Evolutionary conservation across 179 eudicot genomes (phyloP).

Genomic region (Beta macrorhiza): DNA sequence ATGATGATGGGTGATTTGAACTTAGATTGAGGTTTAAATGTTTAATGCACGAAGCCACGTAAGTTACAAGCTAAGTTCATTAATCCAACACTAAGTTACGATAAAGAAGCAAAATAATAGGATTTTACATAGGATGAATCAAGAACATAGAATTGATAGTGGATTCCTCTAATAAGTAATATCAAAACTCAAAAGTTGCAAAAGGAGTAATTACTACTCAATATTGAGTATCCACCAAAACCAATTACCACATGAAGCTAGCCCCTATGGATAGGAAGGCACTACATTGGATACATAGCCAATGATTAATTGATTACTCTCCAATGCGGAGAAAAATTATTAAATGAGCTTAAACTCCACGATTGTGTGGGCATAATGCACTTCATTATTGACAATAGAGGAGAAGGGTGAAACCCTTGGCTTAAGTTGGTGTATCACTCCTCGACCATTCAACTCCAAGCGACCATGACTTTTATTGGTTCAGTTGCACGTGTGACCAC

Average conservation of each 20-base stretch:
- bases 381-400: no score
- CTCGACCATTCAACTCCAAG: no score
- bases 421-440: no score
- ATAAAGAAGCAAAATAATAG: not conserved
- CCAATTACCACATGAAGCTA: not conserved
- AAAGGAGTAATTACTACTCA: not conserved
- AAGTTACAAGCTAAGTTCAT: not conserved
- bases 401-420: no score
- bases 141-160: not conserved
- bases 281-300: not conserved
- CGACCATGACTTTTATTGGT: no score
- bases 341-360: not conserved
- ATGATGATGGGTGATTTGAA: no score
- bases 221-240: not conserved
- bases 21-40: no score
- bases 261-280: not conserved
- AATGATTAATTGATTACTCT: not conserved
- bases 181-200: not conserved
- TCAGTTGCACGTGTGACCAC: no score
- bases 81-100: no score
- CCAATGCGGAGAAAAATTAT: no score
- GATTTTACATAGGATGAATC: not conserved
- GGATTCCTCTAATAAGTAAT: not conserved
- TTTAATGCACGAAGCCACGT: no score
- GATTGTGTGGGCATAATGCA: not conserved